Evolutionary conservation across 139 green algal species (phyloP), one percentile per base, ranked within the genome.

Genomic region (Bryopsis sp.): DNA sequence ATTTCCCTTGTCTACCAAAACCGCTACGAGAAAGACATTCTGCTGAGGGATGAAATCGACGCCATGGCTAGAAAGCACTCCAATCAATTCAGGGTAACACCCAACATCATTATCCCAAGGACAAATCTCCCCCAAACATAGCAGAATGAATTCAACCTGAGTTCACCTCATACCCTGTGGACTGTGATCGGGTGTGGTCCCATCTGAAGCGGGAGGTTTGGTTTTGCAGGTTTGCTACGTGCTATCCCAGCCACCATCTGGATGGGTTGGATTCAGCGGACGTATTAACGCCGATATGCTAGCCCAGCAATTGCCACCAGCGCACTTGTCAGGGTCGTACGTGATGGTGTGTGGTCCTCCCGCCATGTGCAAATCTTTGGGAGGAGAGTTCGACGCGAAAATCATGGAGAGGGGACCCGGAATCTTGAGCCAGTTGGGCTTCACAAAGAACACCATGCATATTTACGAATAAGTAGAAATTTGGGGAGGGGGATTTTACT

Each of bases 1-100:
- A 62, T 79, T 8, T 65, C 4, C 47, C 84, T 99, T n/a, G 43
- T 99, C 48, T 98, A 89, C 64, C 92, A 90, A 73, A 99, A 98
- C 79, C 82, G 90, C 74, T 88, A 71, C 1, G 80, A 88, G 57
- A 83, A 90, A n/a, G 94, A 99, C 82, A 97, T 99, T 63, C 78
- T 99, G 57, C 80, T 98, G 69, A 57, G 79, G 2, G 77, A 90
- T 4, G 86, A 98, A 77, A 80, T 99, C 29, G 92, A 99, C 36
- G 75, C 67, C 22, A 72, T 95, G 54, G 87, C 84, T 0, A 73
- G 61, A 24, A 67, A 76, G 0, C 67, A 90, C 8, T 24, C 62
- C 34, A 71, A 84, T 46, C 70, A 82, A 24, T 89, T 96, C 77
- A 74, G 72, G 33, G 70, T 92, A 1, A 77, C 75, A 54, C n/a